phyloP scores from a whole-genome alignment of 2,329 filamentous ascomycete genomes.

The Xylaria sp. region DNA sequence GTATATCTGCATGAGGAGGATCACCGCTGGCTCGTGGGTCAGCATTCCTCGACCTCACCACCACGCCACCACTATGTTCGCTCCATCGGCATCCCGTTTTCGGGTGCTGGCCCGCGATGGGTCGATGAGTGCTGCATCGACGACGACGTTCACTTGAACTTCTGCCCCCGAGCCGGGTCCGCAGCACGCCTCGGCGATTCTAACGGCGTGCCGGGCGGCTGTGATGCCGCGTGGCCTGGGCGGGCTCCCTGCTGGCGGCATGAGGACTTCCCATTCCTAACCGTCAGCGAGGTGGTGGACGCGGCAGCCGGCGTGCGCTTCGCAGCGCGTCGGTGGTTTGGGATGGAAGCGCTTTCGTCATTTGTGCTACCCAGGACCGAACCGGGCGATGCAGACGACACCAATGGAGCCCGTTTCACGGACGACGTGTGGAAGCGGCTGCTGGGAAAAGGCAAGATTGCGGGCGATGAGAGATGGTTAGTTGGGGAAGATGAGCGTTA shows the following conservation, averaged over 20 bases:
- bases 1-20: slow-evolving; percentile 69
- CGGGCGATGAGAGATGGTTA: slow-evolving; percentile 70
- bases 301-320: slow-evolving; percentile 57
- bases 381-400: slow-evolving; percentile 45
- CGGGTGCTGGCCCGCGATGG: slow-evolving; percentile 61
- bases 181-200: slow-evolving; percentile 51
- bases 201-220: slow-evolving; percentile 14
- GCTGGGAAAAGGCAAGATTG: slow-evolving; percentile 63
- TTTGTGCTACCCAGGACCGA: slow-evolving; percentile 53
- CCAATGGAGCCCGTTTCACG: slow-evolving; percentile 51
- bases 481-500: slow-evolving; percentile 66
- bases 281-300: slow-evolving; percentile 59
- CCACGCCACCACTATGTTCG: slow-evolving; percentile 59
- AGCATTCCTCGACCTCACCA: slow-evolving; percentile 55
- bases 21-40: slow-evolving; percentile 61
- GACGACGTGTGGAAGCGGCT: slow-evolving; percentile 61
- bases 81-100: slow-evolving; percentile 65
- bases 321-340: slow-evolving; percentile 60
- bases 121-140: slow-evolving; percentile 59
- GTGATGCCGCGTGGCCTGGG: slow-evolving; percentile 44
- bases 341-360: slow-evolving; percentile 59
- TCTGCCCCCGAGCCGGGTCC: slow-evolving; percentile 54
- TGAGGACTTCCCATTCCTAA: slow-evolving; percentile 64
- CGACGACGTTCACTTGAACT: slow-evolving; percentile 56
- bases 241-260: slow-evolving; percentile 65